phyloP scores from a whole-genome alignment of 2,329 filamentous ascomycete species.

The Talaromyces sp. region DNA sequence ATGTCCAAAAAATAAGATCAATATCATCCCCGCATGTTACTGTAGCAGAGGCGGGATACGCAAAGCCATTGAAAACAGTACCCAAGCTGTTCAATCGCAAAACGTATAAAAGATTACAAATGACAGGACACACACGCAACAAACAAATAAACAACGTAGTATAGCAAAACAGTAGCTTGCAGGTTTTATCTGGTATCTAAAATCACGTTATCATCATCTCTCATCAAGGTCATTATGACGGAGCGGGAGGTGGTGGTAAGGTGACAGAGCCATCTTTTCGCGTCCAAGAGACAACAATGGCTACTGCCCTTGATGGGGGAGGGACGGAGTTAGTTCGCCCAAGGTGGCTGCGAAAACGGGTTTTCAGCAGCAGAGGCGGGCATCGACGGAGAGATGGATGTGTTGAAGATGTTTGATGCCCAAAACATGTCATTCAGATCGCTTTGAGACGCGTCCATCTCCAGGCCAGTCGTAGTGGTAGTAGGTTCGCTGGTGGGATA shows the following conservation, averaged over 20 bases:
- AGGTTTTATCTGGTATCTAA: constrained; percentile 14
- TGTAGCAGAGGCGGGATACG: constrained; percentile 11
- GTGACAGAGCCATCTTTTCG: constrained; percentile 12
- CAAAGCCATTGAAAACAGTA: background rate
- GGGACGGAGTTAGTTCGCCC: constrained; percentile 17
- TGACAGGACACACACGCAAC: background rate
- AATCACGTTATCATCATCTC: constrained; percentile 39
- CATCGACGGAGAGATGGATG: constrained; percentile 4
- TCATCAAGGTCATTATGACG: constrained; percentile 36
- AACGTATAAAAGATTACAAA: background rate
- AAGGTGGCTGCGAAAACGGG: constrained; percentile 25
- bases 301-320: background rate
- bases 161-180: background rate
- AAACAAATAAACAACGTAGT: background rate
- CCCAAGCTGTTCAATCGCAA: background rate
- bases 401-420: constrained; percentile 27
- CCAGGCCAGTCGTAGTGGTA: constrained; percentile 13
- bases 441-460: constrained; percentile 16
- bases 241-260: constrained; percentile 26
- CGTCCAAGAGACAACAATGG: background rate
- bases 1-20: constrained; percentile 3
- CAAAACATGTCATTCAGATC: constrained; percentile 28
- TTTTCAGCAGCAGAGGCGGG: constrained; percentile 21
- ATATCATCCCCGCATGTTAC: constrained; percentile 10
- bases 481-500: constrained; percentile 16